These are phyloP conservation scores for Coemansia sp. DNA, from an alignment of 192 early-diverging fungal species.

Conservation along the genomic window DNA sequence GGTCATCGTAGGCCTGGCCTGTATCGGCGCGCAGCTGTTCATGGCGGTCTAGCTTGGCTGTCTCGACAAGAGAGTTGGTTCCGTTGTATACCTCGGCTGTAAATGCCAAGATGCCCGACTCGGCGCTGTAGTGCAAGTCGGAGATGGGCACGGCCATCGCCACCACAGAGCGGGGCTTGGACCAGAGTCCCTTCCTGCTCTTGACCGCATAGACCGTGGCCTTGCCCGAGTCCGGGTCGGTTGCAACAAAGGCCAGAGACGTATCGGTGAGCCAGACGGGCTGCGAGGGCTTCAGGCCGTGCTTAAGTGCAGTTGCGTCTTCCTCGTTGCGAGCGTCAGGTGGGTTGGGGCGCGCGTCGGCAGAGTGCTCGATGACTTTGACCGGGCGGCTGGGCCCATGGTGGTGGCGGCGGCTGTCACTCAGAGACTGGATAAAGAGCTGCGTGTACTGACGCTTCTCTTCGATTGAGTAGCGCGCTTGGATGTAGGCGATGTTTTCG, in stretches of 20 bases:
- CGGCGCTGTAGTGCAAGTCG: slow-evolving; percentile 58
- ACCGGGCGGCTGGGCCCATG: not conserved
- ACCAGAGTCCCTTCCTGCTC: slow-evolving; percentile 41
- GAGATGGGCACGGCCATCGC: slow-evolving; percentile 50
- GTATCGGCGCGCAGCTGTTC: slow-evolving; percentile 56
- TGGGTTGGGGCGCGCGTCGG: slow-evolving; percentile 31
- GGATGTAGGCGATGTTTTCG: slow-evolving; percentile 54
- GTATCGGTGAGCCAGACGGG: slow-evolving; percentile 45
- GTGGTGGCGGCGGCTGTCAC: slow-evolving; percentile 6
- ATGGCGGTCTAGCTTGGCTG: slow-evolving; percentile 54
- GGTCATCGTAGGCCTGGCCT: slow-evolving; percentile 61
- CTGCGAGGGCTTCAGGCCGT: slow-evolving; percentile 33
- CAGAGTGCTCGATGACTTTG: slow-evolving; percentile 10
- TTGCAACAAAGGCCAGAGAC: slow-evolving; percentile 27
- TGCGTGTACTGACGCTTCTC: slow-evolving; percentile 54
- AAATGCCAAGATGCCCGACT: slow-evolving; percentile 58
- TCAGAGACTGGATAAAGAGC: slow-evolving; percentile 34
- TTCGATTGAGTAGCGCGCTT: slow-evolving; percentile 61
- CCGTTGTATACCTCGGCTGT: slow-evolving; percentile 64
- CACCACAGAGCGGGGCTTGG: slow-evolving; percentile 46
- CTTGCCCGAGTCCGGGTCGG: slow-evolving; percentile 9
- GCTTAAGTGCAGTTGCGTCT: not conserved
- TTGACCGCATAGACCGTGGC: slow-evolving; percentile 53
- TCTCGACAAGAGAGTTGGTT: slow-evolving; percentile 56
- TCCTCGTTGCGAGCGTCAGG: not conserved